Base-by-base conservation (phyloP, 805 yeast genomes). In the Yarrowia sp. region DNA sequence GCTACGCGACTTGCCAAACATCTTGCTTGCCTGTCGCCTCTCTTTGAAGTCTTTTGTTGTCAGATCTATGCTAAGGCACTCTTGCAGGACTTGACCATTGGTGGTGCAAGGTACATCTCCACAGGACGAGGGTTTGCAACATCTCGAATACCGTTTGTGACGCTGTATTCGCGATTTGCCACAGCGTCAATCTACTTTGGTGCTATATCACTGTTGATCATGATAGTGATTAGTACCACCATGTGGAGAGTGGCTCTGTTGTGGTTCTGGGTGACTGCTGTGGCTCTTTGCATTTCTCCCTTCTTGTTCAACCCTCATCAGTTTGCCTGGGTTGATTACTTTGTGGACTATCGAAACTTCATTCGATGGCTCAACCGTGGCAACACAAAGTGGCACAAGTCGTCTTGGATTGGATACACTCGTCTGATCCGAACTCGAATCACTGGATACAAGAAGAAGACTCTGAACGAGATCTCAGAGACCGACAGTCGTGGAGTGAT, bases 271-370 rank as follows among this genome's bases (percentile, higher is more conserved):
- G 87, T 92, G 65, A 88, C 96, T 13, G 81, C 90, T 68, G 82
- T 91, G 33, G 86, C 97, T 1, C 81, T 92, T 73, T 83, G 90
- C 79, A 83, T 90, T 71, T 86, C 97, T 61, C 98, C 98, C 71
- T 88, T 90, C 73, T 74, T 92, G 60, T 92, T 89, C 84, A 92
- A 92, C 77, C 97, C 98, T 39, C 97, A 92, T 79, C 97, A 92
- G 79, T 92, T 91, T 75, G 84, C 95, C 53, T 84, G 90, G 86
- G 87, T 85, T 72, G 96, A 90, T 76, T 92, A 87, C 83, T 89
- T 91, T 76, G 83, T 89, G 75, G 98, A 92, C 77, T 92, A 92
- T 82, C 82, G 92, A 76, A 90, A 86, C 73, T 89, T 84, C 76
- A 84, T 90, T 69, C 77, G 83, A 60, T 91, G 96, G 96, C 74